A percentile compares a stretch with the other conserved stretches of the same genome.
Evolutionary conservation across 2,329 filamentous ascomycete species (phyloP).

Genomic region (Erysiphe pulchra): DNA sequence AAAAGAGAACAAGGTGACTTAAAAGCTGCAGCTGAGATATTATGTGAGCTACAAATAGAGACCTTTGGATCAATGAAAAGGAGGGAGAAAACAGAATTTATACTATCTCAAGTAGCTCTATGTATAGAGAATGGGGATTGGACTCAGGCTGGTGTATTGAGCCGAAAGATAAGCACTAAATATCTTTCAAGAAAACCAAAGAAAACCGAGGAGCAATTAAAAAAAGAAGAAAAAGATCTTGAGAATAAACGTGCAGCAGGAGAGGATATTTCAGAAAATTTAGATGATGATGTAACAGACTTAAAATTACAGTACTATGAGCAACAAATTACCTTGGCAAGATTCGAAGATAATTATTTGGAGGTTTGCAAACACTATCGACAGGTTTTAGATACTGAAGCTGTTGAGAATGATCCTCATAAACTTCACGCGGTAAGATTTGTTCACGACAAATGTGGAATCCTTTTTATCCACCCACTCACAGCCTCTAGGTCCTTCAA

Average conservation of each 20-base stretch:
- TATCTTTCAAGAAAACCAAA: constrained; percentile 79
- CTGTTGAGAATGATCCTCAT: constrained; percentile 68
- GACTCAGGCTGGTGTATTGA: constrained; percentile 83
- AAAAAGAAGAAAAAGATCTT: constrained; percentile 70
- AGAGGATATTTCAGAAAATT: constrained; percentile 53
- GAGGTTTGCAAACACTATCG: constrained; percentile 96
- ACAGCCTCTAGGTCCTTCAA: constrained; percentile 45
- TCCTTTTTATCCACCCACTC: too few species aligned
- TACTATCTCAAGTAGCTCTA: constrained; percentile 75
- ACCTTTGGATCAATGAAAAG: constrained; percentile 96
- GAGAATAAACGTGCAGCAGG: constrained; percentile 65
- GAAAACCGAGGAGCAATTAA: constrained; percentile 69
- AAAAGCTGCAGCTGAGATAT: constrained; percentile 67
- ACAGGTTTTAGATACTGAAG: constrained; percentile 86
- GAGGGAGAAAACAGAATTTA: constrained; percentile 96
- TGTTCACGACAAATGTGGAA: background rate
- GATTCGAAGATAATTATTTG: constrained; percentile 92
- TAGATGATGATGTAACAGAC: constrained; percentile 78
- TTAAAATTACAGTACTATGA: constrained; percentile 91
- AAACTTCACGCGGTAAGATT: constrained; percentile 62
- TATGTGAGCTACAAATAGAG: constrained; percentile 95
- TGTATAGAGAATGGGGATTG: constrained; percentile 93
- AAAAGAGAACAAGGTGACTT: constrained; percentile 90
- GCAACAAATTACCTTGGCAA: constrained; percentile 84
- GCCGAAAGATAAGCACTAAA: constrained; percentile 86